These are phyloP conservation scores for Haberlea rhodopensis DNA, from an alignment of 257 asterid genomes.

Conservation along the genomic window DNA sequence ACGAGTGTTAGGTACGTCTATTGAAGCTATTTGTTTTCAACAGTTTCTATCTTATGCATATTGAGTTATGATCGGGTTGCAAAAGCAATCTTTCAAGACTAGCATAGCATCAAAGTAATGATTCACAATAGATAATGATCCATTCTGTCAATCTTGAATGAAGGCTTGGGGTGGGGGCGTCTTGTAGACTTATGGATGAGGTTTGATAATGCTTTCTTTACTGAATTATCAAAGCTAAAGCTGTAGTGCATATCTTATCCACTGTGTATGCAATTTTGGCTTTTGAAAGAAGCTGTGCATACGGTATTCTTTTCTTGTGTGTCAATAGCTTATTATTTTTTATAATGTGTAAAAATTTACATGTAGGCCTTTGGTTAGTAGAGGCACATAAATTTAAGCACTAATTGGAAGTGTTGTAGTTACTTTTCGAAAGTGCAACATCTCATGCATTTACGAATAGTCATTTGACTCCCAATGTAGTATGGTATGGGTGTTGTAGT, in stretches of 20 bases:
- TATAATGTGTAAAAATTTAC: neutral
- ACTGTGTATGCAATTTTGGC: neutral
- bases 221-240: neutral
- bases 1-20: neutral
- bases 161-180: neutral
- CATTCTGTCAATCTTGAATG: no score
- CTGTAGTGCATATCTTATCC: neutral
- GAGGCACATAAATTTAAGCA: neutral
- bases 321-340: no score
- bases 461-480: conserved; percentile 1
- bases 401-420: conserved; percentile 9
- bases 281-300: neutral
- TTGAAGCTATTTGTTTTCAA: neutral
- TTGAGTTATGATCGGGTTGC: neutral
- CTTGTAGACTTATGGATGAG: neutral
- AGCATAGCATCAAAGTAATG: neutral
- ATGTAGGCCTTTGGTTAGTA: neutral
- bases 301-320: neutral
- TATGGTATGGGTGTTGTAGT: neutral
- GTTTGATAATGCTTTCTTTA: neutral
- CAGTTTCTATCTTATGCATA: neutral
- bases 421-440: conserved; percentile 1
- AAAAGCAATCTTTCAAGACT: no score
- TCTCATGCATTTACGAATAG: neutral
- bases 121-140: neutral